Evolutionary conservation across 2,329 filamentous ascomycete genomes (phyloP).

Genomic region (Monilinia fructigena): DNA sequence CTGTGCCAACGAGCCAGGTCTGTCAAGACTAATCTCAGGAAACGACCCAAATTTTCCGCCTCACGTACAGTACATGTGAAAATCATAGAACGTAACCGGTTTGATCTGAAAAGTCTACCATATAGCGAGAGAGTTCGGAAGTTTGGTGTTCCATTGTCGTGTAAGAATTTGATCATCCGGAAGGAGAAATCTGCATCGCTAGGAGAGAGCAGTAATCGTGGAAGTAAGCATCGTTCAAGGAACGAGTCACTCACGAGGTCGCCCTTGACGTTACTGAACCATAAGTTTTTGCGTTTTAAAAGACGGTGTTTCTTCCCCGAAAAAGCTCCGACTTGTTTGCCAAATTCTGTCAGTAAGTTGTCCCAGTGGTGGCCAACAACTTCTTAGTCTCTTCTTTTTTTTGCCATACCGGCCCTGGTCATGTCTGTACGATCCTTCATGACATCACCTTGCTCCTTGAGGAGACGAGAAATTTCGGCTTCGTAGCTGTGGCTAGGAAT

Average conservation of each 20-base stretch:
- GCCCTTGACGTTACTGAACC: slow-evolving; percentile 69
- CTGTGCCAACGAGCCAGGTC: slow-evolving; percentile 84
- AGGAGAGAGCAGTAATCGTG: slow-evolving; percentile 78
- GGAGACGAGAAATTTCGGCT: slow-evolving; percentile 67
- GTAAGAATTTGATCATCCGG: slow-evolving; percentile 81
- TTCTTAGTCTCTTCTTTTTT: slow-evolving; percentile 72
- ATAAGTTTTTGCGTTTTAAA: slow-evolving; percentile 71
- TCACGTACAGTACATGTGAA: slow-evolving; percentile 89
- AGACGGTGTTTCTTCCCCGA: slow-evolving; percentile 67
- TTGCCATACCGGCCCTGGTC: slow-evolving; percentile 61
- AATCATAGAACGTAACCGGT: slow-evolving; percentile 76
- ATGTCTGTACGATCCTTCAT: slow-evolving; percentile 72
- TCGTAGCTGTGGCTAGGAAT: slow-evolving; percentile 77
- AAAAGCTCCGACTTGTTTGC: slow-evolving; percentile 65
- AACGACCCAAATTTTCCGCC: slow-evolving; percentile 88
- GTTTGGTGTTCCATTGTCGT: slow-evolving; percentile 77
- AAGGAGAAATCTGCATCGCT: slow-evolving; percentile 88
- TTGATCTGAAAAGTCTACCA: slow-evolving; percentile 79
- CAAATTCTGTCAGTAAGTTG: slow-evolving; percentile 70
- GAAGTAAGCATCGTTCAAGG: slow-evolving; percentile 89
- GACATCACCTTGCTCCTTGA: slow-evolving; percentile 64
- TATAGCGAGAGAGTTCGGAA: slow-evolving; percentile 85
- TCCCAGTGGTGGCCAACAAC: slow-evolving; percentile 65
- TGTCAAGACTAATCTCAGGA: slow-evolving; percentile 76
- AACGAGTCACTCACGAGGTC: slow-evolving; percentile 71